Percentiles rank a stretch among this genome's conserved stretches.
Conservation (phyloP, 129 eudicot species). For the Cynara cardunculus region DNA sequence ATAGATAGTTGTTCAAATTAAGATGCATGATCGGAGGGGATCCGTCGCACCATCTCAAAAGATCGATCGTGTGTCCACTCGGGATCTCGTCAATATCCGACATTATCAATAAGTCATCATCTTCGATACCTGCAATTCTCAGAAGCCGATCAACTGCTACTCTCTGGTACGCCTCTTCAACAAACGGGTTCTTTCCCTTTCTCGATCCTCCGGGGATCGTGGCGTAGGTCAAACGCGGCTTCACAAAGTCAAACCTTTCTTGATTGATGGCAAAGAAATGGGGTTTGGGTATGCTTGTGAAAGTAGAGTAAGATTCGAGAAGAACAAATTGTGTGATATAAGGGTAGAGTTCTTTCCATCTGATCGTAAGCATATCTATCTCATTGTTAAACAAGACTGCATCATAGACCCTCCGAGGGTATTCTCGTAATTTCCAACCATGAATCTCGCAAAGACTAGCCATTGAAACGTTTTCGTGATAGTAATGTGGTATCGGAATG, state of each 20-base stretch:
- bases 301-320: slow-evolving; percentile 62
- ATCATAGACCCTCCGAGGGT: slow-evolving; percentile 63
- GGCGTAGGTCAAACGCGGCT: slow-evolving; percentile 54
- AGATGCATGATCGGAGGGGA: slow-evolving; percentile 49
- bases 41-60: slow-evolving; percentile 58
- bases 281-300: slow-evolving; percentile 48
- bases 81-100: slow-evolving; percentile 56
- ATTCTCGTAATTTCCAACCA: slow-evolving; percentile 61
- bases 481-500: slow-evolving; percentile 45
- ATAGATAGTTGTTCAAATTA: slow-evolving; percentile 40
- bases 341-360: slow-evolving; percentile 67
- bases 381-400: slow-evolving; percentile 62
- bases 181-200: slow-evolving; percentile 45
- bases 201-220: slow-evolving; percentile 51
- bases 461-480: slow-evolving; percentile 49
- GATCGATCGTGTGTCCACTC: slow-evolving; percentile 51
- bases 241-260: slow-evolving; percentile 39
- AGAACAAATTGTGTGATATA: slow-evolving; percentile 53
- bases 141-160: slow-evolving; percentile 52
- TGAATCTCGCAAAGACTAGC: slow-evolving; percentile 46
- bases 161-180: slow-evolving; percentile 63
- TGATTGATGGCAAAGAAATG: slow-evolving; percentile 39
- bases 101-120: slow-evolving; percentile 53
- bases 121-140: slow-evolving; percentile 50
- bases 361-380: slow-evolving; percentile 57